phyloP scores from a whole-genome alignment of 805 yeast genomes.

The Nadsonia fulvescens region DNA sequence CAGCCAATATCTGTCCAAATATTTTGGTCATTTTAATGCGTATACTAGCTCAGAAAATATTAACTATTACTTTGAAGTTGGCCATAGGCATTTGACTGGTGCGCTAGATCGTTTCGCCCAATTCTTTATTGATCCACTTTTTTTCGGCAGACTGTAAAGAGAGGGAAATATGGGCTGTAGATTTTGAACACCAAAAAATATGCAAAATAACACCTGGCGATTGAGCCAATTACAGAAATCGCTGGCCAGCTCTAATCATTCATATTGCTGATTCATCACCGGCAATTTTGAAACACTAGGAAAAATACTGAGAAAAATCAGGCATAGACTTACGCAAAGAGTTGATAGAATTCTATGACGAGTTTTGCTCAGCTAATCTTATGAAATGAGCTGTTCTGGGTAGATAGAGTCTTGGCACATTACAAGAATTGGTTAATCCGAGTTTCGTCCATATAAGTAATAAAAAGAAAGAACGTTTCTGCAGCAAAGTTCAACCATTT shows the following conservation, averaged over 20 bases:
- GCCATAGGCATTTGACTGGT: constrained; percentile 58
- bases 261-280: constrained; percentile 75
- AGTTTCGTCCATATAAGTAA: constrained; percentile 49
- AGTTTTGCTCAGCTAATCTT: constrained; percentile 65
- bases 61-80: constrained; percentile 77
- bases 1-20: constrained; percentile 54
- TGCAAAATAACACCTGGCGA: constrained; percentile 83
- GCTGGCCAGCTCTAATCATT: constrained; percentile 57
- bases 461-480: constrained; percentile 20
- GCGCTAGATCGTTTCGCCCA: constrained; percentile 88
- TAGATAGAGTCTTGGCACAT: constrained; percentile 53
- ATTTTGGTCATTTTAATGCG: constrained; percentile 83
- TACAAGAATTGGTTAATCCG: constrained; percentile 52
- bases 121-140: constrained; percentile 75
- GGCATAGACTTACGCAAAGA: constrained; percentile 69
- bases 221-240: constrained; percentile 68
- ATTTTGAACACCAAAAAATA: constrained; percentile 84
- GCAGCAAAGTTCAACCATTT: constrained; percentile 33
- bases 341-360: constrained; percentile 52
- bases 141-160: constrained; percentile 59
- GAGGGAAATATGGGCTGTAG: constrained; percentile 86
- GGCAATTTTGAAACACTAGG: constrained; percentile 70
- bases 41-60: constrained; percentile 80
- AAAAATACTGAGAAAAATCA: constrained; percentile 34
- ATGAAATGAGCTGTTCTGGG: constrained; percentile 82